Evolutionary conservation across 2,329 filamentous ascomycete genomes (phyloP), one percentile per base, ranked within the genome.

Genomic region (Stylonectria norvegica): DNA sequence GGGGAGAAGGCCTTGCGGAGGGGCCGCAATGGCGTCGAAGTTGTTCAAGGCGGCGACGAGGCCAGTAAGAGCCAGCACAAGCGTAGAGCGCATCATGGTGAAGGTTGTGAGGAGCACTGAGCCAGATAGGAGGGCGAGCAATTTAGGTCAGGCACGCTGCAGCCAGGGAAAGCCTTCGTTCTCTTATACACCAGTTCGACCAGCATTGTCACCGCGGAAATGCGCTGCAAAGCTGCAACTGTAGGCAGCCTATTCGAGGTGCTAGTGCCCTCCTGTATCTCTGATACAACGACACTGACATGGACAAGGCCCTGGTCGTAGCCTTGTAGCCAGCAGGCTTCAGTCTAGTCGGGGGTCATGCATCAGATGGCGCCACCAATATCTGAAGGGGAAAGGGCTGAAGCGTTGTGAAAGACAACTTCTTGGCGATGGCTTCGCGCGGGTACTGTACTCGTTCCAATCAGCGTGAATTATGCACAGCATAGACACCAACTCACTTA

Each of bases 1-100:
- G n/a, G n/a, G n/a, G n/a, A n/a, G n/a, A n/a, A n/a, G n/a, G n/a
- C n/a, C n/a, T n/a, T n/a, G n/a, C n/a, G 14, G 28, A 14, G 28
- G 28, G 22, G 7, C 12, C 8, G 56, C 43, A 6, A 67, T 61
- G 14, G 47, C 50, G 31, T 60, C 57, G 43, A 64, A 71, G n/a
- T 59, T 54, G 14, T 58, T 37, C 5, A 50, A 34, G n/a, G 48
- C 34, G 14, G 58, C 57, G 14, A 48, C 48, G 36, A 59, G 34
- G 42, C 52, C 58, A 16, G 45, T 43, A 17, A 59, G 45, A 32
- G 49, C 47, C 20, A 63, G 47, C 29, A 63, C 27, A 15, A 62
- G 42, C 32, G 46, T 44, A 29, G 56, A 54, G 38, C 34, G 47
- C 45, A 51, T 14, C 60, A 62, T 62, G 7, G 4, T 56, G 39